Conservation (phyloP, 2,329 filamentous ascomycete species). For the Domatiomyces globalis region DNA sequence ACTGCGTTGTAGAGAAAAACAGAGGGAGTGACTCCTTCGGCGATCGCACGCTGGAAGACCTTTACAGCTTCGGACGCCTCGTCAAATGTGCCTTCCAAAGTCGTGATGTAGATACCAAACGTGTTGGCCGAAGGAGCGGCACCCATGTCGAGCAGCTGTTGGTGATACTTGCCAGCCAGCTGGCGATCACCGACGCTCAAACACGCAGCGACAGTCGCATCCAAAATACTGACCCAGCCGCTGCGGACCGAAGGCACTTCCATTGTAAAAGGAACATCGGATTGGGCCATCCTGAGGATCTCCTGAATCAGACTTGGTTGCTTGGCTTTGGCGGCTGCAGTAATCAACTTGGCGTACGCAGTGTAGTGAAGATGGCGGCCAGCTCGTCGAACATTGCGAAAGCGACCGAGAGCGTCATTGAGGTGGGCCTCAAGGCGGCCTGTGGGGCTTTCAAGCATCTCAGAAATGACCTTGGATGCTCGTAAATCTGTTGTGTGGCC, state of each 20-base stretch:
- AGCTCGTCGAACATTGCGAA: constrained; percentile 84
- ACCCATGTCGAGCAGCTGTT: constrained; percentile 81
- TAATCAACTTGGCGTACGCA: constrained; percentile 90
- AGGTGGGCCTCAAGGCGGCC: constrained; percentile 60
- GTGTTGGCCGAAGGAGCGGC: constrained; percentile 91
- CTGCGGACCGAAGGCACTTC: constrained; percentile 82
- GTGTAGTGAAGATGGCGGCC: constrained; percentile 90
- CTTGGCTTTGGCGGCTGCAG: constrained; percentile 70
- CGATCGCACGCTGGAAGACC: constrained; percentile 87
- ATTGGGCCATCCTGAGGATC: constrained; percentile 74
- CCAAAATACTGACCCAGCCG: constrained; percentile 90
- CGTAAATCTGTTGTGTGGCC: constrained; percentile 83
- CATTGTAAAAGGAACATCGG: constrained; percentile 69
- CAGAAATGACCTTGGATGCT: constrained; percentile 78
- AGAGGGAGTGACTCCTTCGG: constrained; percentile 86
- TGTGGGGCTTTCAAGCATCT: constrained; percentile 69
- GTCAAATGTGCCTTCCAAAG: constrained; percentile 93
- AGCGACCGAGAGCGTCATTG: constrained; percentile 65
- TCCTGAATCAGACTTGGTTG: constrained; percentile 73
- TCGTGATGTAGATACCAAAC: constrained; percentile 98
- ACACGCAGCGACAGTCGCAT: constrained; percentile 90
- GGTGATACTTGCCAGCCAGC: constrained; percentile 73
- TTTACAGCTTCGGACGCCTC: constrained; percentile 93
- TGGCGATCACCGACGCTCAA: constrained; percentile 68
- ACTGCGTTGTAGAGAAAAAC: constrained; percentile 97